These are phyloP conservation scores for Nakazawaea holstii DNA, from an alignment of 805 yeast genomes.

Conservation along the genomic window DNA sequence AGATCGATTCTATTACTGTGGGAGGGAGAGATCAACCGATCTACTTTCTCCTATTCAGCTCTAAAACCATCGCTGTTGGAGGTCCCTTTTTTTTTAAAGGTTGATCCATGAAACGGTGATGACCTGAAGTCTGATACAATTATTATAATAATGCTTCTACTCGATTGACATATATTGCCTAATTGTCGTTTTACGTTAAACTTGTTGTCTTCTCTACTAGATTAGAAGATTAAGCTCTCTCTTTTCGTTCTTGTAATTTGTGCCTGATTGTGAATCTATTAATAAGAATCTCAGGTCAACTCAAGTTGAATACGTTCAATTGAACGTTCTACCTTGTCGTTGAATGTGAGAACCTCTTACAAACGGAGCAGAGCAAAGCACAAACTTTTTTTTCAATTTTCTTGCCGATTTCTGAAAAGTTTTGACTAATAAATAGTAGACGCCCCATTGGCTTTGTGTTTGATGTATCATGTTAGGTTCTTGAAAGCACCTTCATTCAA, in stretches of 20 bases:
- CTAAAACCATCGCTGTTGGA: conserved; percentile 98
- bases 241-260: background rate
- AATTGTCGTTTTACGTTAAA: background rate
- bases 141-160: background rate
- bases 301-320: too few species aligned
- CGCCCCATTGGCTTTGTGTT: background rate
- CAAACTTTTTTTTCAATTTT: too few species aligned
- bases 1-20: conserved; percentile 19
- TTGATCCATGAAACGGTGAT: conserved; percentile 94
- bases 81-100: conserved; percentile 76
- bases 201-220: background rate
- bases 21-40: conserved; percentile 11
- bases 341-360: too few species aligned
- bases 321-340: too few species aligned
- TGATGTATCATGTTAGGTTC: conserved; percentile 29
- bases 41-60: conserved; percentile 41
- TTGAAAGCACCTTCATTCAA: conserved; percentile 25
- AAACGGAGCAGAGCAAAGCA: background rate
- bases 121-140: conserved; percentile 86
- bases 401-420: background rate
- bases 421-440: too few species aligned
- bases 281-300: too few species aligned
- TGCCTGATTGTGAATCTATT: too few species aligned
- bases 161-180: background rate
- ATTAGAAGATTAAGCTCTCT: background rate